Evolutionary conservation across 129 eudicot species (phyloP), one percentile per base, ranked within the genome.

Genomic region (Arctium lappa): DNA sequence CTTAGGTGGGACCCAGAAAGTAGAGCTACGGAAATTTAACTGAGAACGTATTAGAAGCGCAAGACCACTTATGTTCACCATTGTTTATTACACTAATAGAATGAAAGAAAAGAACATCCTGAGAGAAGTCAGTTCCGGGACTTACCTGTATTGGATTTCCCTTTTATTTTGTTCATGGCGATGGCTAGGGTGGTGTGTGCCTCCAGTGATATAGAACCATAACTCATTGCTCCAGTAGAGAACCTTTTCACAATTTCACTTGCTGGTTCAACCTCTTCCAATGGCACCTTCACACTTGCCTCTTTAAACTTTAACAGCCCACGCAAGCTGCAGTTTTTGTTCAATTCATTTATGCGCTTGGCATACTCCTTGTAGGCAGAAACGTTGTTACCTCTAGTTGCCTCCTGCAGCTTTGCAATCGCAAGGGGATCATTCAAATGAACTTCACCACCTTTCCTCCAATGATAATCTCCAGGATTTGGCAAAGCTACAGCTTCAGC

Each of bases 151-250:
- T 96, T 96, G 3, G 99, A 96, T 88, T 91, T 96, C 63, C 99
- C 99, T 36, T 98, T 98, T 10, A 96, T 86, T 81, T 88, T 93
- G 86, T 96, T 96, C 99, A 96, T 96, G 2, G 99, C 99, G 11
- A 93, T 82, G 42, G 99, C 99, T 81, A 96, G 92, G 71, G 99
- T 96, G 15, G 94, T 80, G 77, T 96, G 99, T 22, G 99, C 98
- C 85, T 96, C 99, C 86, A 96, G 70, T 29, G 99, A 96, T 33
- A 96, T 96, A 32, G 99, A 96, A 3, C 99, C 99, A 69, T 96
- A 96, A 83, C 99, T 96, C 99, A 96, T 96, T 65, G 99, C 99
- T 72, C 99, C 99, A 29, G 99, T 96, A 80, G 94, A 89, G 77
- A 96, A 96, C 39, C 99, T 91, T 83, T 90, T 96, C 72, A 96